phyloP scores from a whole-genome alignment of 352 stramenopile genomes.

The Pythium aristosporum region DNA sequence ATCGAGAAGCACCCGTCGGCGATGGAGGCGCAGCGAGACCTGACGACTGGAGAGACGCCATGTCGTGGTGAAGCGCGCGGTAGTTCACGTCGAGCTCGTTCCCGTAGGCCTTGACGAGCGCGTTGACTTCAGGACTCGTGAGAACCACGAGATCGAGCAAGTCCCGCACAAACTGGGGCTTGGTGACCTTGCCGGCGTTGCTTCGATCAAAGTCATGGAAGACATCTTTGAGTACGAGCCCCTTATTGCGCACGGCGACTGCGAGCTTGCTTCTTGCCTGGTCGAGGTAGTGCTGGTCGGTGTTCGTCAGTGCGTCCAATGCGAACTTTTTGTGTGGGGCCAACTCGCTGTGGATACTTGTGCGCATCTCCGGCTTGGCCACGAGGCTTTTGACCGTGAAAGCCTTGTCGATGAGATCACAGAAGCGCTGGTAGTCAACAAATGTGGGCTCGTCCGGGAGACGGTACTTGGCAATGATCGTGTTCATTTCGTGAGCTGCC shows the following conservation, averaged over 20 bases:
- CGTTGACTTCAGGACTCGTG: conserved; percentile 45
- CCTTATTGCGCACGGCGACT: conserved; percentile 68
- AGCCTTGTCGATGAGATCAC: conserved; percentile 82
- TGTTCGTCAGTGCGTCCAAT: conserved; percentile 26
- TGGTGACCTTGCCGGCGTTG: conserved; percentile 83
- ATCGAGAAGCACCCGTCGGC: conserved; percentile 28
- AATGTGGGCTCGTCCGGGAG: conserved; percentile 56
- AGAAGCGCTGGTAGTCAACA: conserved; percentile 81
- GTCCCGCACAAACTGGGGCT: conserved; percentile 73
- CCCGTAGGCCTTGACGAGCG: conserved; percentile 69
- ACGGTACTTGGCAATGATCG: conserved; percentile 70
- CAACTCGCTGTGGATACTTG: conserved; percentile 35
- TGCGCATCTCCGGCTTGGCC: conserved; percentile 46
- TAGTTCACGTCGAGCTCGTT: conserved; percentile 81
- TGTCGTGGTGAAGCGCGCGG: conserved; percentile 65
- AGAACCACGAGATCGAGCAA: conserved; percentile 66
- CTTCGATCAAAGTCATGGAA: conserved; percentile 86
- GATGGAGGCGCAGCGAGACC: conserved; percentile 18
- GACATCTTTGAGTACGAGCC: conserved; percentile 85
- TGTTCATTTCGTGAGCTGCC: conserved; percentile 42
- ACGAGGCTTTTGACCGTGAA: conserved; percentile 81
- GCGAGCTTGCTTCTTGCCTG: conserved; percentile 58
- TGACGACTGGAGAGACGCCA: conserved; percentile 41
- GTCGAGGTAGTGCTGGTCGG: conserved; percentile 37
- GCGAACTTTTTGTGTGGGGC: conserved; percentile 38